These are phyloP conservation scores for Synchytrium microbalum DNA, from an alignment of 371 early-diverging fungal genomes.

Conservation along the genomic window DNA sequence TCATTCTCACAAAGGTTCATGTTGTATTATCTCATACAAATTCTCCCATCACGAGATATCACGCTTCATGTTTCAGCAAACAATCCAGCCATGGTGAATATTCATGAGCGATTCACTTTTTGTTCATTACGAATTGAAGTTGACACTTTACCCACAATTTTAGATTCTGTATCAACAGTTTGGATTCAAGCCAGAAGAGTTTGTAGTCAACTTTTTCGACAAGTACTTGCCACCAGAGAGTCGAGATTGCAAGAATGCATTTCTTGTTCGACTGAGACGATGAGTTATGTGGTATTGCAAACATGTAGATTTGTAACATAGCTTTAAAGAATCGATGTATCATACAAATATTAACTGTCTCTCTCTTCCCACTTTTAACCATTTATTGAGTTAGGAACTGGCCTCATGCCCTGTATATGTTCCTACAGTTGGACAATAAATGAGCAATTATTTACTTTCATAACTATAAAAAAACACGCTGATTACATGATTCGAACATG, in stretches of 20 bases:
- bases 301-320: too few relatives aligned
- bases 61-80: constrained; percentile 91
- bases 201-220: constrained; percentile 83
- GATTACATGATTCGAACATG: too few relatives aligned
- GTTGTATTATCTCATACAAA: constrained; percentile 74
- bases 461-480: too few relatives aligned
- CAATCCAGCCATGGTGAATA: constrained; percentile 80
- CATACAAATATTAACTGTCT: too few relatives aligned
- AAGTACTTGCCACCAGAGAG: constrained; percentile 78
- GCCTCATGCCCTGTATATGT: too few relatives aligned
- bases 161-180: constrained; percentile 86
- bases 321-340: too few relatives aligned
- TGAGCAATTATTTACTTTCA: too few relatives aligned
- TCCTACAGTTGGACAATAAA: too few relatives aligned
- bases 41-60: constrained; percentile 64
- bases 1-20: constrained; percentile 49
- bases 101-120: not conserved
- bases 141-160: not conserved
- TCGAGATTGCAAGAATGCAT: constrained; percentile 75
- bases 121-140: not conserved
- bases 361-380: too few relatives aligned
- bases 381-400: too few relatives aligned
- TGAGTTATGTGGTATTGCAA: too few relatives aligned
- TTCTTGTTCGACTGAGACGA: constrained; percentile 74
- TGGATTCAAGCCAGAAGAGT: constrained; percentile 92